These are phyloP conservation scores for Ganoderma boninense DNA, from an alignment of 1,284 basidiomycete genomes.

Conservation along the genomic window DNA sequence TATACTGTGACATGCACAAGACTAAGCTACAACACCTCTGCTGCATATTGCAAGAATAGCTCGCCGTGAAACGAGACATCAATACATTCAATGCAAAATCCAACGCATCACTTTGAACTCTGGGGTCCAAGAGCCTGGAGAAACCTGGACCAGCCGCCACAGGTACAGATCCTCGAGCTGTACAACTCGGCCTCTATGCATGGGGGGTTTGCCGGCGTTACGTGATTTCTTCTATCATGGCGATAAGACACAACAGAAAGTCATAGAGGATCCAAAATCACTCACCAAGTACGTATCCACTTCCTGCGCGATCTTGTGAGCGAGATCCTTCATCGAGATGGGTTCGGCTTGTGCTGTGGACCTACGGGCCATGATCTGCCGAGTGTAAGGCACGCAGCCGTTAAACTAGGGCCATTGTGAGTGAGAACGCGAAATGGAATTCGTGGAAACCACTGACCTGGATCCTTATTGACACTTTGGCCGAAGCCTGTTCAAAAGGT, in stretches of 20 bases:
- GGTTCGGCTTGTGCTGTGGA: conserved; percentile 2
- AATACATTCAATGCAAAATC: neutral
- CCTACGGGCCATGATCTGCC: conserved; percentile 15
- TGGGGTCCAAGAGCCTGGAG: conserved; percentile 7
- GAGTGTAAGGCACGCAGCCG: neutral
- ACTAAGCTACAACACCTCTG: neutral
- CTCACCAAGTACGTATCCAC: conserved; percentile 6
- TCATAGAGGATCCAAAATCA: neutral
- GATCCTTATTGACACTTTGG: conserved; percentile 11
- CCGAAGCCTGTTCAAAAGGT: neutral
- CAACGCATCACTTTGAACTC: neutral
- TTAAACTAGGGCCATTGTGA: neutral
- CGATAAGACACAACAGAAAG: neutral
- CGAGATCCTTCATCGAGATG: neutral
- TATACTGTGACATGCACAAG: neutral
- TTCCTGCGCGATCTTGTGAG: conserved; percentile 13
- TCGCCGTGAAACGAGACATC: neutral
- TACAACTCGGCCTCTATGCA: neutral
- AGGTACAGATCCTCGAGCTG: neutral
- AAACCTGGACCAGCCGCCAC: neutral
- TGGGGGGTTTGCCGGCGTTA: neutral
- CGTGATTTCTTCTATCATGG: neutral
- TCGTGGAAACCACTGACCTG: neutral
- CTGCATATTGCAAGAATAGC: neutral
- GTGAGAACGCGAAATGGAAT: neutral